phyloP scores from a whole-genome alignment of 2,329 filamentous ascomycete genomes.

The Colletotrichum sp. region DNA sequence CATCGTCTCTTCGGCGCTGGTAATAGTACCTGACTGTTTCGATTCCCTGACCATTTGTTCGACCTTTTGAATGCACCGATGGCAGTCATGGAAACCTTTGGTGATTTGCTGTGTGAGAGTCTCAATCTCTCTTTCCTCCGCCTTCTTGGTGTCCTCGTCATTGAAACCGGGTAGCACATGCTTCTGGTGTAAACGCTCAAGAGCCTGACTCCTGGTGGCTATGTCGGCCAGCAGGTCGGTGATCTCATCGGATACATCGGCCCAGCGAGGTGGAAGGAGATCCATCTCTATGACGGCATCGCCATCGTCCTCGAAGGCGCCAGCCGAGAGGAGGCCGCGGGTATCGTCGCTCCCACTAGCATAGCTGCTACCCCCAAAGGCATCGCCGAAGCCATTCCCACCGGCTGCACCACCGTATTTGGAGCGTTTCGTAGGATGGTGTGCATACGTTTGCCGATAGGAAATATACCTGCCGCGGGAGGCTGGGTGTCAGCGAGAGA shows the following conservation, averaged over 20 bases:
- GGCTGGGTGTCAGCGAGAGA: slow-evolving; percentile 32
- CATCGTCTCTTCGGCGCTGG: slow-evolving; percentile 90
- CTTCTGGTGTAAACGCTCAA: slow-evolving; percentile 95
- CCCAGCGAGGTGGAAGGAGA: slow-evolving; percentile 91
- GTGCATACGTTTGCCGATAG: slow-evolving; percentile 97
- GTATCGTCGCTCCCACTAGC: slow-evolving; percentile 54
- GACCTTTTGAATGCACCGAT: slow-evolving; percentile 85
- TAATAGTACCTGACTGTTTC: slow-evolving; percentile 73
- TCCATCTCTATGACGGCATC: slow-evolving; percentile 99
- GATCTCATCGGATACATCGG: slow-evolving; percentile 93
- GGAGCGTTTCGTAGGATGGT: slow-evolving; percentile 88
- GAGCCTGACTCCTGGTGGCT: slow-evolving; percentile 78
- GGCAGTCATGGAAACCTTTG: slow-evolving; percentile 85
- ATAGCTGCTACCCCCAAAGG: slow-evolving; percentile 50
- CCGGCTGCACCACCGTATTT: slow-evolving; percentile 63
- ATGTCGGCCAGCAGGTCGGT: slow-evolving; percentile 82
- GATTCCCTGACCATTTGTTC: slow-evolving; percentile 87
- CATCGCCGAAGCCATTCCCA: slow-evolving; percentile 65
- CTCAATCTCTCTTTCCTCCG: slow-evolving; percentile 91
- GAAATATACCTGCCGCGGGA: slow-evolving; percentile 81
- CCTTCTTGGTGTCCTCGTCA: slow-evolving; percentile 86
- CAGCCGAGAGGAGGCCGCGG: slow-evolving; percentile 83
- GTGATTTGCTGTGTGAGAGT: slow-evolving; percentile 89
- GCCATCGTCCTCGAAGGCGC: slow-evolving; percentile 82
- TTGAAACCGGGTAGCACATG: slow-evolving; percentile 97